Percentiles rank a stretch among this genome's conserved stretches.
Evolutionary conservation across 225 moss, liverwort and hornwort species (phyloP).

Genomic region (Rhytidiadelphus loreus): DNA sequence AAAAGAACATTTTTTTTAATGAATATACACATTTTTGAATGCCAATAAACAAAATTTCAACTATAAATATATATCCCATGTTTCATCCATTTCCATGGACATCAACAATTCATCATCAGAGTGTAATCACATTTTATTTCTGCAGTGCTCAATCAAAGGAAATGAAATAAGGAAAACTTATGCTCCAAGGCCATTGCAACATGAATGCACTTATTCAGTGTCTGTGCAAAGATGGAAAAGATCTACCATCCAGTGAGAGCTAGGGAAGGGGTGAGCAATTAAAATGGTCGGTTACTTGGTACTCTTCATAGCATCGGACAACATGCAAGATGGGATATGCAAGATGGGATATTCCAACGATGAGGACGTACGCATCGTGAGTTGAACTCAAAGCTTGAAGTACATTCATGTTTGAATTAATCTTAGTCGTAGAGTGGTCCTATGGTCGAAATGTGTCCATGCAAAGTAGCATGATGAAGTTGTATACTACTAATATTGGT

Average conservation of each 20-base stretch:
- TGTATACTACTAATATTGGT: neutral
- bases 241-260: neutral
- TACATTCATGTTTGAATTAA: neutral
- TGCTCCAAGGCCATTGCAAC: neutral
- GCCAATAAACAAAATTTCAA: neutral
- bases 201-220: neutral
- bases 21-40: too few species aligned
- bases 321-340: neutral
- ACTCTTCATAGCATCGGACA: neutral
- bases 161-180: neutral
- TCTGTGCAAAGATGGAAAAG: neutral
- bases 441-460: too few species aligned
- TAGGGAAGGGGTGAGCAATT: too few species aligned
- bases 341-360: neutral
- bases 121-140: neutral
- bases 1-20: too few species aligned
- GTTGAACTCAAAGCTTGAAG: neutral
- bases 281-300: neutral
- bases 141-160: neutral
- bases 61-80: neutral
- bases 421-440: neutral
- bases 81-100: neutral
- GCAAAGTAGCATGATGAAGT: neutral
- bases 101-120: neutral
- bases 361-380: neutral